phyloP scores from a whole-genome alignment of 2,329 filamentous ascomycete genomes.

The Bipolaris victoriae region DNA sequence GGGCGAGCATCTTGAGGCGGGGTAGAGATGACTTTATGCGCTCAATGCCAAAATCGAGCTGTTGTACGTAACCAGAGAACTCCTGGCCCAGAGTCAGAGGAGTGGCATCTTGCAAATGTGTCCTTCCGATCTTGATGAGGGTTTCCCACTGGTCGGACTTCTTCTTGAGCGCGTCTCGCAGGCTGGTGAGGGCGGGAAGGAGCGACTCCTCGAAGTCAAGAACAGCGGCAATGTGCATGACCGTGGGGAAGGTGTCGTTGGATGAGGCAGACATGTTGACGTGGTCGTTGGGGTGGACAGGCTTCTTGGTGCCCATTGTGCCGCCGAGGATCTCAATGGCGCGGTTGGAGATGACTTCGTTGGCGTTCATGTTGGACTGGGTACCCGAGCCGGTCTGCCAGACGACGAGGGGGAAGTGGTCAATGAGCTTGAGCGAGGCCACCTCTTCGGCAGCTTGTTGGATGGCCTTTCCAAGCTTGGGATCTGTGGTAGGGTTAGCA shows the following conservation, averaged over 20 bases:
- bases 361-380: constrained; percentile 99
- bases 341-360: constrained; percentile 99
- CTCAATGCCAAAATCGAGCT: constrained; percentile 89
- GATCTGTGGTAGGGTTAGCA: constrained; percentile 62
- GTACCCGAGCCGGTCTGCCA: constrained; percentile 99
- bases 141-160: constrained; percentile 90
- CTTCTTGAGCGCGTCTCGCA: constrained; percentile 81
- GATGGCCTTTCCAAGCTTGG: constrained; percentile 88
- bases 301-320: constrained; percentile 94
- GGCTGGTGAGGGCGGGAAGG: constrained; percentile 79
- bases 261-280: constrained; percentile 99
- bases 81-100: constrained; percentile 95
- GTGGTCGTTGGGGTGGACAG: constrained; percentile 98
- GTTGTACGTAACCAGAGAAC: constrained; percentile 95
- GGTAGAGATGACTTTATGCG: constrained; percentile 83
- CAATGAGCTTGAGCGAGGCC: constrained; percentile 87
- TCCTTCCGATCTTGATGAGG: constrained; percentile 99
- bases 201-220: constrained; percentile 88
- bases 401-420: constrained; percentile 98
- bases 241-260: constrained; percentile 98
- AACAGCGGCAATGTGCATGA: constrained; percentile 99
- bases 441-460: constrained; percentile 94
- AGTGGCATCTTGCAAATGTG: constrained; percentile 96
- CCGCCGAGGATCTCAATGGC: constrained; percentile 97
- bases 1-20: constrained; percentile 83